These are phyloP conservation scores for Paramecium biaurelia DNA, from an alignment of 73 alveolate species.

Conservation along the genomic window DNA sequence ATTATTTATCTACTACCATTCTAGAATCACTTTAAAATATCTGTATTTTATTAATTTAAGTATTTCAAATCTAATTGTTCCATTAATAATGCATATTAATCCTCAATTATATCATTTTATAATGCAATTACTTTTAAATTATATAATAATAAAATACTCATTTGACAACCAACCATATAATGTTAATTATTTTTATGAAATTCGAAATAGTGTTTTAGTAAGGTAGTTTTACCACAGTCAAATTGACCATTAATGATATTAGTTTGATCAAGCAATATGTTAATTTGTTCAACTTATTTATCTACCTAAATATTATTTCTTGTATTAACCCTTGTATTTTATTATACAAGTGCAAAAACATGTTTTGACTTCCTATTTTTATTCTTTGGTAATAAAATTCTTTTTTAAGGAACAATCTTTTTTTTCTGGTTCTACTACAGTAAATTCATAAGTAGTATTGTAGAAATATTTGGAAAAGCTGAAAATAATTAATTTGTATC, in stretches of 20 bases:
- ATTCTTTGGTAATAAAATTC: neutral
- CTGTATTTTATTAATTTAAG: neutral
- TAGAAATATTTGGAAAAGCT: no score
- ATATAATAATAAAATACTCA: slow-evolving; percentile 54
- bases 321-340: neutral
- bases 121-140: slow-evolving; percentile 71
- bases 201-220: slow-evolving; percentile 32
- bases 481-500: no score
- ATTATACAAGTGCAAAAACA: neutral
- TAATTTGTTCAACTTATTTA: neutral
- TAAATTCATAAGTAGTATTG: no score
- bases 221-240: slow-evolving; percentile 66
- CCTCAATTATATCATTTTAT: neutral
- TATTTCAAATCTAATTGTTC: neutral
- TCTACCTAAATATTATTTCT: neutral
- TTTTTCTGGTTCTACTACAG: neutral
- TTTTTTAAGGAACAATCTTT: neutral
- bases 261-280: neutral
- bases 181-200: no score
- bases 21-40: neutral
- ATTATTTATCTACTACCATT: neutral
- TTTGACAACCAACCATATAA: slow-evolving; percentile 1
- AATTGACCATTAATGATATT: slow-evolving; percentile 65
- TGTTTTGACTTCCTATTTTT: neutral
- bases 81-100: neutral